These are phyloP conservation scores for Pyrenochaeta sp. DNA, from an alignment of 2,329 filamentous ascomycete species.

Conservation along the genomic window DNA sequence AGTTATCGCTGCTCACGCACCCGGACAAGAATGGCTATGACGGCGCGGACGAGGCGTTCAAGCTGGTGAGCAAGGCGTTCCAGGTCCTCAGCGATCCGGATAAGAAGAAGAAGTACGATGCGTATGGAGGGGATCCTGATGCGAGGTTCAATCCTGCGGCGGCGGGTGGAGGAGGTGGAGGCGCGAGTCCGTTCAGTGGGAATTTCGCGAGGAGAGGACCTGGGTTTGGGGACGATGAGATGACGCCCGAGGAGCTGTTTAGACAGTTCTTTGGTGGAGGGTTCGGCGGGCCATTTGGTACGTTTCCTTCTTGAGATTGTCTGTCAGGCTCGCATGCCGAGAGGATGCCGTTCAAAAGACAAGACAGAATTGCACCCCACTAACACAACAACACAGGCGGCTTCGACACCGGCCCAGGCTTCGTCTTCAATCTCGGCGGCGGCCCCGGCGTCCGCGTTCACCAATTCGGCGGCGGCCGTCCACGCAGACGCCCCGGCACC, in stretches of 20 bases:
- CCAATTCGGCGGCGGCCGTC: constrained; percentile 85
- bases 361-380: too few relatives aligned
- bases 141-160: constrained; percentile 76
- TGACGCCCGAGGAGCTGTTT: constrained; percentile 96
- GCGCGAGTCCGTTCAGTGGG: constrained; percentile 68
- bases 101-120: constrained; percentile 88
- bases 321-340: too few relatives aligned
- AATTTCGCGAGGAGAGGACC: constrained; percentile 63
- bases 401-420: constrained; percentile 82
- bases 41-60: constrained; percentile 96
- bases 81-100: constrained; percentile 91
- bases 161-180: constrained; percentile 46
- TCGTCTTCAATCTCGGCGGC: constrained; percentile 94
- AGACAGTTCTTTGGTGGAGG: constrained; percentile 92
- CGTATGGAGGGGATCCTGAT: constrained; percentile 90
- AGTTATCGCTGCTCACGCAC: constrained; percentile 91
- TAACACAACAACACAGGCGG: constrained; percentile 52
- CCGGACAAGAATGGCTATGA: constrained; percentile 98
- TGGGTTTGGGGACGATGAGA: constrained; percentile 88
- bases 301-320: too few relatives aligned
- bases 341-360: too few relatives aligned
- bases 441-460: constrained; percentile 92
- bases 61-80: constrained; percentile 95
- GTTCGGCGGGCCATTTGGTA: constrained; percentile 71
- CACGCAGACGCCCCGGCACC: constrained; percentile 73